Evolutionary conservation across 257 asterid genomes (phyloP).

Genomic region (Lycium barbarum): DNA sequence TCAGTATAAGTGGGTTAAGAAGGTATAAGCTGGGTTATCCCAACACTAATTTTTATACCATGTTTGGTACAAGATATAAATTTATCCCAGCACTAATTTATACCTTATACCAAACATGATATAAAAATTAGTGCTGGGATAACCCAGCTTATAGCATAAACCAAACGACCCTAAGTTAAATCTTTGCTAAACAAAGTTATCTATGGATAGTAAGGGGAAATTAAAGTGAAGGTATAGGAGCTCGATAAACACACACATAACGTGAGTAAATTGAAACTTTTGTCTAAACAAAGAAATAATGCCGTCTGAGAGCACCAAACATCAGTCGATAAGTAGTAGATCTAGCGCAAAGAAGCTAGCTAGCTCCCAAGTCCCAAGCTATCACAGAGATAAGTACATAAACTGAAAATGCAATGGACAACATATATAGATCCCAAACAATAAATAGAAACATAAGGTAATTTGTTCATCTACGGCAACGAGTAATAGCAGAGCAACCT

Average conservation of each 20-base stretch:
- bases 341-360: not conserved
- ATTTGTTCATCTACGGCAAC: conserved; percentile 61
- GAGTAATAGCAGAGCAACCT: conserved; percentile 91
- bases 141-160: too few species aligned
- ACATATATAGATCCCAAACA: not conserved
- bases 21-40: too few species aligned
- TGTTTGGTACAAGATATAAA: too few species aligned
- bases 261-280: not conserved
- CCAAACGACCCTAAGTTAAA: too few species aligned
- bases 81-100: too few species aligned
- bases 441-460: not conserved
- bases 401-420: not conserved
- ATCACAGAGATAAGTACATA: not conserved
- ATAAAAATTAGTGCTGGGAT: too few species aligned
- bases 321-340: not conserved
- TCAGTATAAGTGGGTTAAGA: too few species aligned
- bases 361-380: not conserved
- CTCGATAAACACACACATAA: not conserved
- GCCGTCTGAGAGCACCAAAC: not conserved
- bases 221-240: not conserved
- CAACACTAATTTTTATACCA: too few species aligned
- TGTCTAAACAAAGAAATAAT: not conserved
- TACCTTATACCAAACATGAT: too few species aligned
- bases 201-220: not conserved
- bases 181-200: not conserved